These are phyloP conservation scores for Globisporangium irregulare DNA, from an alignment of 352 stramenopile genomes.

Conservation along the genomic window DNA sequence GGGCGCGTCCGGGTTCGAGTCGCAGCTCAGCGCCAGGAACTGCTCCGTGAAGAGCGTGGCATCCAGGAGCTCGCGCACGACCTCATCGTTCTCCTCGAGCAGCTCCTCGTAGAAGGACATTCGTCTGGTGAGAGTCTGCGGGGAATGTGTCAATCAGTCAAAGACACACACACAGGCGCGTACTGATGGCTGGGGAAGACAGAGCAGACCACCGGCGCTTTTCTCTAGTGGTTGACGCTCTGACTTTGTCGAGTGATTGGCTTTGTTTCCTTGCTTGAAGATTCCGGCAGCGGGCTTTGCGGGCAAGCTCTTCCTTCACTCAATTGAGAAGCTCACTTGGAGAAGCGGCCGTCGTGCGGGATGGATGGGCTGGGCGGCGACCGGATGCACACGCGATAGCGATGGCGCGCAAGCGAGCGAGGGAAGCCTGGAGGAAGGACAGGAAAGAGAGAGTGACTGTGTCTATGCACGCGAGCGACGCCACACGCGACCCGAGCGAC, in stretches of 20 bases:
- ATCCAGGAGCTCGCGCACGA: constrained; percentile 18
- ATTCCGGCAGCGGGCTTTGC: neutral
- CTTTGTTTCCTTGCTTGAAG: neutral
- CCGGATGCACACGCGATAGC: too few relatives aligned
- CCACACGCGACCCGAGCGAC: neutral
- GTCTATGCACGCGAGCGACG: neutral
- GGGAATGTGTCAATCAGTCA: neutral
- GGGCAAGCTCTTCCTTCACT: neutral
- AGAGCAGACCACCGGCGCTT: neutral
- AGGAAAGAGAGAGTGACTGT: neutral
- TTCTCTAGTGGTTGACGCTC: neutral
- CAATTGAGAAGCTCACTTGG: neutral
- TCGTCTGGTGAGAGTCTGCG: neutral
- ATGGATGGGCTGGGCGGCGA: neutral
- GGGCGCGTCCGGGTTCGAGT: constrained; percentile 14
- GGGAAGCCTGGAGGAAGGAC: neutral
- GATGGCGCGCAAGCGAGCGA: neutral
- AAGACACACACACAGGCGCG: neutral
- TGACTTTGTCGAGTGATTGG: neutral
- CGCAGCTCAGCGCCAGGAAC: constrained; percentile 12
- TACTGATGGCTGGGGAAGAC: neutral
- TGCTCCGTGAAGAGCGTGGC: constrained; percentile 16
- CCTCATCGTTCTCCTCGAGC: constrained; percentile 16
- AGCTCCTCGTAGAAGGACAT: constrained; percentile 19
- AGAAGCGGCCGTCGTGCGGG: neutral